These are phyloP conservation scores for Botrytis porri DNA, from an alignment of 2,329 filamentous ascomycete genomes.

Conservation along the genomic window DNA sequence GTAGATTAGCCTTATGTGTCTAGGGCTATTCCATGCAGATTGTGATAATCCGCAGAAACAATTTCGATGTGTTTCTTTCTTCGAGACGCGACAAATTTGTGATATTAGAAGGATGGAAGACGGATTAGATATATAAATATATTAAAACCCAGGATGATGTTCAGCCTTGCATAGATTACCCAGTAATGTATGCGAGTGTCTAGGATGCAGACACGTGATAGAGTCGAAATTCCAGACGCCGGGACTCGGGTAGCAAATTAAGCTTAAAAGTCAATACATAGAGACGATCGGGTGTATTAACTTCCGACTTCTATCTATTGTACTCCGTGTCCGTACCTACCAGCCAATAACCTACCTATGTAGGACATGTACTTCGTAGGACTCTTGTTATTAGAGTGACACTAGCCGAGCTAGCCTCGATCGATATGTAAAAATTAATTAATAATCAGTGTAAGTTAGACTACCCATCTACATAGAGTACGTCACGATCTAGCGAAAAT, in stretches of 20 bases:
- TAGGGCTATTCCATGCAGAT: background rate
- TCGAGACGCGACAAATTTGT: background rate
- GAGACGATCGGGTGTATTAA: background rate
- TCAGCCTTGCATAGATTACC: slow-evolving; percentile 8
- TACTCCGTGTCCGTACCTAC: background rate
- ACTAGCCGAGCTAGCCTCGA: background rate
- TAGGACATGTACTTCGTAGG: background rate
- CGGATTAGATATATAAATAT: background rate
- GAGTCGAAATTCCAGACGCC: background rate
- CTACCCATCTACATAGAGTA: background rate
- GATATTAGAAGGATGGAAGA: background rate
- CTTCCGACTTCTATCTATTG: background rate
- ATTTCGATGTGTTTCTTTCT: background rate
- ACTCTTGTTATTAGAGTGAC: background rate
- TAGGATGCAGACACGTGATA: background rate
- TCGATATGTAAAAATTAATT: background rate
- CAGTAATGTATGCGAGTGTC: background rate
- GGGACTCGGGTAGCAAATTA: background rate
- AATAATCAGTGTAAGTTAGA: background rate
- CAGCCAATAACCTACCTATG: background rate
- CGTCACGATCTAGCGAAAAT: background rate
- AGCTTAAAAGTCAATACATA: background rate
- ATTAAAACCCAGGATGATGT: background rate
- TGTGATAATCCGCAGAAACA: background rate
- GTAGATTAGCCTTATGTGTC: background rate